Base-by-base conservation (phyloP, 73 alveolate genomes). In the Diophrys sp. region DNA sequence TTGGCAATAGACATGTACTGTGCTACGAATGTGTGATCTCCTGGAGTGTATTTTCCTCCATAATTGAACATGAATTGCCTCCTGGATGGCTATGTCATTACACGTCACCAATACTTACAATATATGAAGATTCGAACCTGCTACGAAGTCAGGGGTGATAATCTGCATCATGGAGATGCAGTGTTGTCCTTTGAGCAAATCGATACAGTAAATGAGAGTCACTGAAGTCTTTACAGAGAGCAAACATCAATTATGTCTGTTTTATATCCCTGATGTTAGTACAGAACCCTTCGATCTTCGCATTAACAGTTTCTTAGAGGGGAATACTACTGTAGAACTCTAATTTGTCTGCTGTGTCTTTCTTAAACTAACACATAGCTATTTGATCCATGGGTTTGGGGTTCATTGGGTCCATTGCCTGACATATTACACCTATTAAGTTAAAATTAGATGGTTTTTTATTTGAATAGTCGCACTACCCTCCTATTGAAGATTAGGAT, bases 161-260 rank as follows among this genome's bases (percentile, higher is more conserved):
- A 81, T n/a, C 81, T 79, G 69, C 88, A 79, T 79, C 88, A 70
- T 71, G 5, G 76, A 32, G 23, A 79, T 23, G n/a, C 75, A 71
- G 29, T 79, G 81, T 14, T 80, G 23, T 1, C 88, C 88, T 26
- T 56, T 54, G 66, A 23, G 81, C 88, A 56, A 27, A 26, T 33
- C 71, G 69, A 32, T 79, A 79, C 11, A 74, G 54, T 1, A 79
- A 24, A 70, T 79, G 88, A 23, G 70, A 71, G 68, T 79, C 88
- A 71, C 14, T n/a, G 75, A 79, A 79, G 28, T 79, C 88, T 67
- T 79, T 79, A 78, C 69, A 54, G 18, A 79, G 34, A 30, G 69
- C 88, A 54, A 71, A 70, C 31, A 18, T 24, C 1, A 79, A 26
- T 31, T 79, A 79, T 2, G 88, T 70, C 29, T 66, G 55, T 24